Evolutionary conservation across 2,329 filamentous ascomycete genomes (phyloP), one percentile per base, ranked within the genome.

Genomic region (Aureobasidium melanogenum): DNA sequence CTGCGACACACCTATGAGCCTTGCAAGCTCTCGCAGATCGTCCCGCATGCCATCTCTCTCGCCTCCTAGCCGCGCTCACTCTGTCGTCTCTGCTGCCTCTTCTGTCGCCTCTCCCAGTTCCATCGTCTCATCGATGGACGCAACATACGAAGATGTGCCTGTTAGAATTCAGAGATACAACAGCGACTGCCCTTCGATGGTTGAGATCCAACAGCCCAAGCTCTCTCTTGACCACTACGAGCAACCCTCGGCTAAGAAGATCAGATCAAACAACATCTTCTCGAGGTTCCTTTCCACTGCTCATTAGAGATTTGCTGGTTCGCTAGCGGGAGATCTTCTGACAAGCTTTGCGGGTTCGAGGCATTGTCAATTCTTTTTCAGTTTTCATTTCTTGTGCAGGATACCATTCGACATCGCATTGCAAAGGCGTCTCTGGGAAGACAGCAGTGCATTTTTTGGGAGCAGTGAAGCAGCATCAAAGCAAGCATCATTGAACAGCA

Each of bases 11-110:
- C 66, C 70, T 30, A 66, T 68, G 55, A 66, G 69, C 44, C 71
- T 72, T 65, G 57, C 60, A 58, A 56, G 47, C 52, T 60, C 63
- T 36, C 62, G 60, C 54, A 57, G 59, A 28, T 62, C 63, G 5
- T 79, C 77, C n/a, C 73, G 78, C 64, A 79, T 76, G 24, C 78
- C 78, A 56, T 80, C 77, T 39, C 72, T 80, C 32, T 80, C 78
- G 36, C 78, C 78, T 63, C 75, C 75, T 26, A 61, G 59, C 59
- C 72, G 73, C 62, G 74, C 72, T 67, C 67, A 68, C 54, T 73
- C 72, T 7, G 67, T 70, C 32, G 69, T 70, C 17, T 74, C 73
- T 12, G 65, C 73, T 12, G 65, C 67, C 61, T 70, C 69, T 12
- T 74, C 71, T 7, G 70, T 71, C 36, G 72, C 71, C 1, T 68